Conservation (phyloP, 169 alveolate genomes). For the Eimeria praecox region DNA sequence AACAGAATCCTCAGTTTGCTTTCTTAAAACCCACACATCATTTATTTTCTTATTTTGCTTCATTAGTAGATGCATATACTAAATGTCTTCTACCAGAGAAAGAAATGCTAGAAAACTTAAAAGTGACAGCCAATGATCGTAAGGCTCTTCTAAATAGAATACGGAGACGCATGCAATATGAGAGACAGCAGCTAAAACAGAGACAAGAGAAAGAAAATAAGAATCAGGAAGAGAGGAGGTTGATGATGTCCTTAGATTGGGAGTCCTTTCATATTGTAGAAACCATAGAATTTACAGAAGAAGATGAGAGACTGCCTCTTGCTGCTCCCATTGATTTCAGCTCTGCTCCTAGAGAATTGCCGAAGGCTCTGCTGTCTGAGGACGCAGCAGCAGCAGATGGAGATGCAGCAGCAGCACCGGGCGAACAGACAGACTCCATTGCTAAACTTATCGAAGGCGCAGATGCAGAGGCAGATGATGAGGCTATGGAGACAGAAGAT, state of each 20-base stretch:
- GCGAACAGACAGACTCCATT: conserved; percentile 51
- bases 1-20: conserved; percentile 95
- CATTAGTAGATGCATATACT: conserved; percentile 96
- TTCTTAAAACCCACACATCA: conserved; percentile 97
- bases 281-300: conserved; percentile 91
- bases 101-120: conserved; percentile 91
- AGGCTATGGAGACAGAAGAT: conserved; percentile 81
- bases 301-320: conserved; percentile 82
- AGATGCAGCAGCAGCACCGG: background rate
- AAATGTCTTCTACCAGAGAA: conserved; percentile 95
- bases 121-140: conserved; percentile 89
- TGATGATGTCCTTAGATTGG: conserved; percentile 94
- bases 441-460: conserved; percentile 81
- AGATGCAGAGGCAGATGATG: conserved; percentile 79
- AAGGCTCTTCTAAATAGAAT: conserved; percentile 87
- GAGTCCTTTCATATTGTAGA: conserved; percentile 94
- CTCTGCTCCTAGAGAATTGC: conserved; percentile 51
- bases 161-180: conserved; percentile 89
- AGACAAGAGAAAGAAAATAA: conserved; percentile 88
- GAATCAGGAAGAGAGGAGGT: conserved; percentile 90
- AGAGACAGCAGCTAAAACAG: conserved; percentile 91
- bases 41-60: conserved; percentile 96
- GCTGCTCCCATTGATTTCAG: conserved; percentile 83
- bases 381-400: conserved; percentile 41
- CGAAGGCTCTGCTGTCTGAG: conserved; percentile 41